Percentiles rank a stretch among this genome's conserved stretches.
Evolutionary conservation across 2,329 filamentous ascomycete species (phyloP).

Genomic region (Aspergillus ustus): DNA sequence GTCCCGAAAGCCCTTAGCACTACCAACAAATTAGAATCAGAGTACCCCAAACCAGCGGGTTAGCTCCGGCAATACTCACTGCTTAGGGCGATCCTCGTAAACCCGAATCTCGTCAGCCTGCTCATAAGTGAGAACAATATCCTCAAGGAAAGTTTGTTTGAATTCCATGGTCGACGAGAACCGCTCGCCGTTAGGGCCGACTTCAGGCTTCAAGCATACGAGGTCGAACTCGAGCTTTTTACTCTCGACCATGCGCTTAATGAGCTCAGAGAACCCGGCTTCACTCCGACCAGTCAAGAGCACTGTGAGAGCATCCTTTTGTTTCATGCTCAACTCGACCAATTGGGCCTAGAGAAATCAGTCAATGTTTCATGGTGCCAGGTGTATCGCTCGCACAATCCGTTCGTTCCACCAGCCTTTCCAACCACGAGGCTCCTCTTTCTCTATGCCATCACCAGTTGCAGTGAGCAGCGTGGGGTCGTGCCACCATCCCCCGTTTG

Average conservation of each 20-base stretch:
- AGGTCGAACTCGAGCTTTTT: conserved; percentile 86
- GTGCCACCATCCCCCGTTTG: conserved; percentile 96
- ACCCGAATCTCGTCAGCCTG: conserved; percentile 78
- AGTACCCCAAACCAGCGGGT: not conserved
- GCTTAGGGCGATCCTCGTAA: conserved; percentile 67
- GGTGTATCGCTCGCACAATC: conserved; percentile 60
- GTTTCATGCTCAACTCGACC: conserved; percentile 77
- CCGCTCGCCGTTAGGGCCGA: conserved; percentile 76
- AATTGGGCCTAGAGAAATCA: conserved; percentile 62
- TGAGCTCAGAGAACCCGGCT: conserved; percentile 72
- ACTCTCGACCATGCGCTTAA: conserved; percentile 79
- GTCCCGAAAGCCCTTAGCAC: conserved; percentile 78
- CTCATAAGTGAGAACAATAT: conserved; percentile 84
- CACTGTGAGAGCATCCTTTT: conserved; percentile 82
- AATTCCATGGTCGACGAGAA: conserved; percentile 87
- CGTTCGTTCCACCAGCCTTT: conserved; percentile 96
- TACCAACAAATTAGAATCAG: conserved; percentile 36
- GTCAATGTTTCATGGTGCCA: conserved; percentile 18
- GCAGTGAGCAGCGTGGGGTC: conserved; percentile 82
- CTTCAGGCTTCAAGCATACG: conserved; percentile 81
- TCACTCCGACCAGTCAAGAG: conserved; percentile 87
- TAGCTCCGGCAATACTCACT: conserved; percentile 45
- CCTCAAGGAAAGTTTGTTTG: conserved; percentile 83
- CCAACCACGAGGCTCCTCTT: conserved; percentile 84
- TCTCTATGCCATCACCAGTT: conserved; percentile 79